Percentiles rank a stretch among this genome's conserved stretches.
phyloP scores from a whole-genome alignment of 352 stramenopile genomes.

The Phytophthora meadii region DNA sequence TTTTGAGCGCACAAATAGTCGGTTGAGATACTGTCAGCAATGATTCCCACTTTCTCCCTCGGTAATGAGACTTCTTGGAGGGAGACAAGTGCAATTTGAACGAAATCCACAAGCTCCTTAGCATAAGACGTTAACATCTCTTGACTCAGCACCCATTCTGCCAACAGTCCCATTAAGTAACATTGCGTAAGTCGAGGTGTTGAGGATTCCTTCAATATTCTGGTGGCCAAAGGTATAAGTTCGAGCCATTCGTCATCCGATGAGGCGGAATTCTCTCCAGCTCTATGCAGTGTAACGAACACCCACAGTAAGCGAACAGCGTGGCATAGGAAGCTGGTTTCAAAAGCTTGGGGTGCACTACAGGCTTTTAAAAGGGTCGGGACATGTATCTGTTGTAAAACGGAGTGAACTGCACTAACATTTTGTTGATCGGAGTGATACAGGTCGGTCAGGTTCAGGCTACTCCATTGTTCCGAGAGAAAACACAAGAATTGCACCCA shows the following conservation, averaged over 20 bases:
- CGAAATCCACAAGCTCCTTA: conserved; percentile 7
- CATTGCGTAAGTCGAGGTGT: conserved; percentile 5
- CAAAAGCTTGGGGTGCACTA: neutral
- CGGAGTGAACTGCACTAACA: neutral
- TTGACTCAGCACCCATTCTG: conserved; percentile 6
- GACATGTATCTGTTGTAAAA: neutral
- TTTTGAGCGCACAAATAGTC: conserved; percentile 18
- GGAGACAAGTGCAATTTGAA: neutral
- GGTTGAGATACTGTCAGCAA: neutral
- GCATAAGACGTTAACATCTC: neutral
- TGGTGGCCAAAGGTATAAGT: conserved; percentile 3
- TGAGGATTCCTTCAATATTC: conserved; percentile 1
- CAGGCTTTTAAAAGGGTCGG: conserved; percentile 15
- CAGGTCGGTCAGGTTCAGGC: neutral
- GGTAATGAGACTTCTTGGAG: neutral
- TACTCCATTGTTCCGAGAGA: conserved; percentile 19
- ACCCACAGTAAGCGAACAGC: conserved; percentile 20
- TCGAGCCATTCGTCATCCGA: conserved; percentile 11
- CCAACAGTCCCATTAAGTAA: conserved; percentile 17
- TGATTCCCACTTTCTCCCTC: neutral
- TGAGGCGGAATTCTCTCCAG: neutral
- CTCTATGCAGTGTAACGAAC: conserved; percentile 2
- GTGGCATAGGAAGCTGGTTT: conserved; percentile 5
- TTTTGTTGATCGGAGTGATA: neutral
- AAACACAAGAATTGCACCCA: conserved; percentile 27